These are phyloP conservation scores for Alternaria sp. DNA, from an alignment of 2,329 filamentous ascomycete genomes.

Conservation along the genomic window DNA sequence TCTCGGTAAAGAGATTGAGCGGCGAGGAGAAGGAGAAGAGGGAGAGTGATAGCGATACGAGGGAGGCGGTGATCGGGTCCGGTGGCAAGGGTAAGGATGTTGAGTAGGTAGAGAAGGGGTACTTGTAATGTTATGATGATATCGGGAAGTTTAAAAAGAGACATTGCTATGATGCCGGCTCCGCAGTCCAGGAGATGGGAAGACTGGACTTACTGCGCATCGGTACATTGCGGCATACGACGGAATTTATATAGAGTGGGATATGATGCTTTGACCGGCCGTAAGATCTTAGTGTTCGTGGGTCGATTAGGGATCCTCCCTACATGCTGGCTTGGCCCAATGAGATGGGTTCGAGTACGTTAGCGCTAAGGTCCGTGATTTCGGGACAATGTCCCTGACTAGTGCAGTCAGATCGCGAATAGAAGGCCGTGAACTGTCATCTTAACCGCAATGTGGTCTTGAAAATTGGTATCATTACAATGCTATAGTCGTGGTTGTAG, in stretches of 20 bases:
- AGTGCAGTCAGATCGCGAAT: neutral
- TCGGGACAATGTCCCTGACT: neutral
- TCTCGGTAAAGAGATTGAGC: conserved; percentile 25
- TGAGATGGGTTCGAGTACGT: neutral
- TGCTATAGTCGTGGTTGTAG: conserved; percentile 1
- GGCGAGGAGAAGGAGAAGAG: conserved; percentile 19
- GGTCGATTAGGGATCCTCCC: neutral
- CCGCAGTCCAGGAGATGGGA: neutral
- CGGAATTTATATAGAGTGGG: neutral
- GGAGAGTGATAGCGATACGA: conserved; percentile 18
- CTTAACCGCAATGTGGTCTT: neutral
- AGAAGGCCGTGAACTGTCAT: neutral
- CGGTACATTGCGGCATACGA: neutral
- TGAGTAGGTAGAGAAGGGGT: conserved; percentile 19
- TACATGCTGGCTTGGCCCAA: neutral
- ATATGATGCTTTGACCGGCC: neutral
- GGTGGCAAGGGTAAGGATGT: conserved; percentile 22
- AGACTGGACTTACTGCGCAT: neutral
- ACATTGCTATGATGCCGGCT: neutral
- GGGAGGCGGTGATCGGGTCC: conserved; percentile 10
- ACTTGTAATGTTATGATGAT: conserved; percentile 14
- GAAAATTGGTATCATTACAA: conserved; percentile 6
- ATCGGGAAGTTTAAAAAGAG: conserved; percentile 12
- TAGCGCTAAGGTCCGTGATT: neutral
- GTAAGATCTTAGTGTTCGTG: neutral